Evolutionary conservation across 495 filamentous ascomycete genomes (phyloP), one percentile per base, ranked within the genome.

Genomic region (Penicillium verhagenii): DNA sequence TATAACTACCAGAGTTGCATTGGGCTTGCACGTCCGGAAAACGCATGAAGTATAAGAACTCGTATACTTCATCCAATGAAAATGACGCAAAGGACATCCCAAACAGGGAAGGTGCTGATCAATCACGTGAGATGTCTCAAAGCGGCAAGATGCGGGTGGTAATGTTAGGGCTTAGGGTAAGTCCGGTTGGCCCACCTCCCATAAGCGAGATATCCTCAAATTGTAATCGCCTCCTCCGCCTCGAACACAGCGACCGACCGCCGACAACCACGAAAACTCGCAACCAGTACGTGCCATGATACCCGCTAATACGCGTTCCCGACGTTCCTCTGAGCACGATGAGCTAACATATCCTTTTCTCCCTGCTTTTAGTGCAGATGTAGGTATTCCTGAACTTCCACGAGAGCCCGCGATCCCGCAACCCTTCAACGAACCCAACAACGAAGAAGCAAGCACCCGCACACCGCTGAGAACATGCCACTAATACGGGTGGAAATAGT

Each of bases 331-430:
- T 55, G 56, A 57, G 60, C 39, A 28, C 53, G 14, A 46, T 39
- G 29, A 64, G 67, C 75, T 77, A 71, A 77, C 69, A 60, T 67
- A 50, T 58, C 50, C 53, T 67, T 74, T 69, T 74, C 69, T 57
- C 54, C 60, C 67, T 69, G 69, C 60, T 71, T 72, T 66, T 62
- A 90, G 87, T 90, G 88, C 87, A 90, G 82, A 89, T 89, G 86
- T 89, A 82, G 79, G 86, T 77, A 54, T 40, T 70, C 56, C 54
- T 58, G 20, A 64, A 54, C 50, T 51, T 47, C 55, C 50, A n/a
- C n/a, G 50, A 60, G 57, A 52, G 49, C 45, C 61, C 45, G 26
- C 43, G 31, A 52, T 52, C 58, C 46, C 39, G 31, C 33, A 56
- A 60, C 38, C 35, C 52, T 40, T 35, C 49, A 42, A 40, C 47